Evolutionary conservation across 2,329 filamentous ascomycete species (phyloP), one percentile per base, ranked within the genome.

Genomic region (Sclerotinia subarctica): DNA sequence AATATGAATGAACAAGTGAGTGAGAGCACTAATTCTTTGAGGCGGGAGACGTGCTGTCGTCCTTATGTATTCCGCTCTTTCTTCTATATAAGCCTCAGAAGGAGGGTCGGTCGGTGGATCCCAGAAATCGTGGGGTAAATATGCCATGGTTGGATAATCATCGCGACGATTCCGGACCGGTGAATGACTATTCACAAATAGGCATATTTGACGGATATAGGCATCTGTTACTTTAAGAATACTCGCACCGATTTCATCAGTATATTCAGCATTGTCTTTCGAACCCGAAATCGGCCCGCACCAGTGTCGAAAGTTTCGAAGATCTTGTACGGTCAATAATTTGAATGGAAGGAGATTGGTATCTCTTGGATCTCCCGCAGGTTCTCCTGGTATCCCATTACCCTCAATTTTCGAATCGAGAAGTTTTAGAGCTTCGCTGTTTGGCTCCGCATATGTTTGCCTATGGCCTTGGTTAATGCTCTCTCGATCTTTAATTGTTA

Each of bases 1-100:
- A 35, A 62, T 26, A 17, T 62, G 59, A 51, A 62, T 62, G 46
- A 62, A 62, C 5, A 62, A 26, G 32, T 62, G 59, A 35, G 59
- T 62, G 15, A 62, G 59, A 15, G 29, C 46, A 38, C 13, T 24
- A 26, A 62, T 29, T 15, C 59, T n/a, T 21, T 24, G 46, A 21
- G 59, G 59, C 17, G 59, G 44, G 5, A 62, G 59, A 15, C 32
- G 29, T 38, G 46, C 59, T 7, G 47, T 62, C 2, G 46, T 62
- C 10, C 59, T 62, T 51, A 62, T 62, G 8, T 26, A 62, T 13
- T 24, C 19, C 5, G 59, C 59, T 19, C 59, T 51, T 10, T 62
- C 59, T 62, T 62, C 59, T 62, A 62, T 51, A 11, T 62, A 62
- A 35, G 35, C 59, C 51, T 51, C 59, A 5, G n/a, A 21, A 5